Base-by-base conservation (phyloP, 345 rosid species). In the Eucalyptus globulus region DNA sequence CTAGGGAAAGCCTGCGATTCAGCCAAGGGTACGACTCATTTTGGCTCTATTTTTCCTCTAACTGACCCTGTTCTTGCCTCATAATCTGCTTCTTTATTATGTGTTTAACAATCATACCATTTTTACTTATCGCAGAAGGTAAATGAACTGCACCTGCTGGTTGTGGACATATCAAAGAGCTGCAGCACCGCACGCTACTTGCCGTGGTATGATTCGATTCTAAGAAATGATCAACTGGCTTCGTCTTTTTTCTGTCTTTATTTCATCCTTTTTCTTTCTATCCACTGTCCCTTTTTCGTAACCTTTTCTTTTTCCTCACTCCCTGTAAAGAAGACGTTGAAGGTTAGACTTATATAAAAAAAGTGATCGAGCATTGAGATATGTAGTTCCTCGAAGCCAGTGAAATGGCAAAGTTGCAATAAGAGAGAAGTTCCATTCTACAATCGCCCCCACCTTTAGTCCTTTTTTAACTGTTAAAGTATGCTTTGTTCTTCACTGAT, bases 1-100 rank as follows among this genome's bases (percentile, higher is more conserved):
- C 81, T 95, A 40, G 91, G 96, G 89, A 97, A 94, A 90, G 80
- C 86, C 50, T 94, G 94, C 51, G 98, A 93, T 53, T 91, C 91
- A 89, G 97, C 90, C 89, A 97, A 53, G 62, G 87, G 87, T 51
- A 86, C 44, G 43, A 7, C 45, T 37, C 27, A 3, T 17, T 72
- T 72, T 19, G 44, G 44, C 14, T 72, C 81, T 17, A 37, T 34
- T 9, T 72, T 34, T 37, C 45, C 44, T 34, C 29, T 49, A 86
- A n/a, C 34, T 51, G 24, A 34, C 87, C 60, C 27, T 37, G 54
- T 85, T 85, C 54, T 72, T 34, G 45, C 81, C 81, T 72, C 81
- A 72, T 72, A 19, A 72, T 72, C 44, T 72, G 45, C 37, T 87
- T 54, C 50, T 10, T 65, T 7, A 45, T 13, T 37, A 11, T 40